A percentile compares a stretch with the other conserved stretches of the same genome.
phyloP scores from a whole-genome alignment of 768 basidiomycete species.

The Leccinum pellstonianum region DNA sequence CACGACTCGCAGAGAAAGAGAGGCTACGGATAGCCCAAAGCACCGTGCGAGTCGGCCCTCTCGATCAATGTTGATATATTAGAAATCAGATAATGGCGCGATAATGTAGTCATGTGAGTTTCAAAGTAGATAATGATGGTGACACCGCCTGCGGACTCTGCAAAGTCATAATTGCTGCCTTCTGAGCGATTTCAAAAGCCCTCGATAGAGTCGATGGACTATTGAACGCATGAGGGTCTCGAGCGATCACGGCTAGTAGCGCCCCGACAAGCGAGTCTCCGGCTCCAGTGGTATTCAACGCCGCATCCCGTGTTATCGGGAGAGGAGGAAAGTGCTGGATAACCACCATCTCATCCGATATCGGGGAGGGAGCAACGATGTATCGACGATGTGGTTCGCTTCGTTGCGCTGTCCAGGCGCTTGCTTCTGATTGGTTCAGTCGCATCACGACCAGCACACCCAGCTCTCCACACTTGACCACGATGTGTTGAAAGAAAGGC shows the following conservation, averaged over 20 bases:
- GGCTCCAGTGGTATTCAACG: slow-evolving; percentile 83
- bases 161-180: slow-evolving; percentile 61
- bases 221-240: slow-evolving; percentile 44
- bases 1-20: slow-evolving; percentile 46
- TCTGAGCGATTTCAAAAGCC: slow-evolving; percentile 57
- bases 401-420: slow-evolving; percentile 49
- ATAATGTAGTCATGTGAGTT: neutral
- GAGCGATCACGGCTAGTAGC: slow-evolving; percentile 64
- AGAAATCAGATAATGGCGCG: neutral
- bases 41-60: slow-evolving; percentile 61
- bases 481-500: slow-evolving; percentile 79
- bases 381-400: slow-evolving; percentile 48
- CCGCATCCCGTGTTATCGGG: slow-evolving; percentile 33
- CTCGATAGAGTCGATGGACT: slow-evolving; percentile 43
- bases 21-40: slow-evolving; percentile 48
- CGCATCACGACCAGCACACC: slow-evolving; percentile 68
- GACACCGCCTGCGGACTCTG: slow-evolving; percentile 62
- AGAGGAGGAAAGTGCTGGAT: slow-evolving; percentile 73
- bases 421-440: slow-evolving; percentile 40
- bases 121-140: slow-evolving; percentile 47
- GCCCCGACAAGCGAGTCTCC: slow-evolving; percentile 90
- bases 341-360: slow-evolving; percentile 49
- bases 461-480: slow-evolving; percentile 80
- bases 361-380: slow-evolving; percentile 50
- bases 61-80: slow-evolving; percentile 23